These are phyloP conservation scores for Stemphylium vesicarium DNA, from an alignment of 2,329 filamentous ascomycete species.

Conservation along the genomic window DNA sequence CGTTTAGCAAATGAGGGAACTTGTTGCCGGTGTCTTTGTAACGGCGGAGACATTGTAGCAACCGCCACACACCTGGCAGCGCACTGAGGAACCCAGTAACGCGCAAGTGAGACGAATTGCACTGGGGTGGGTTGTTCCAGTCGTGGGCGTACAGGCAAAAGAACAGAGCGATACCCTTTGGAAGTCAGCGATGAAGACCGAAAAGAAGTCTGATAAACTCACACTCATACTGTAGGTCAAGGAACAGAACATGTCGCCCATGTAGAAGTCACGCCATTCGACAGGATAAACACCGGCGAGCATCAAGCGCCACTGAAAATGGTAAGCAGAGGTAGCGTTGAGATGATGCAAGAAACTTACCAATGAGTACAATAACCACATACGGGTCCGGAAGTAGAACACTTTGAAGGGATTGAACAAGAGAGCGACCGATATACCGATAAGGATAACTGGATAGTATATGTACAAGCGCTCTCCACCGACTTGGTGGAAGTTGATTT, in stretches of 20 bases:
- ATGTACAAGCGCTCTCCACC: slow-evolving; percentile 73
- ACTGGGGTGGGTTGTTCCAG: slow-evolving; percentile 76
- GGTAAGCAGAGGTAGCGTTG: slow-evolving; percentile 33
- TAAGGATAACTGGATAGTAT: slow-evolving; percentile 85
- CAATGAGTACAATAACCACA: slow-evolving; percentile 89
- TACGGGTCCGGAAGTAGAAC: slow-evolving; percentile 76
- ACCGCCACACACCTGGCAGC: slow-evolving; percentile 87
- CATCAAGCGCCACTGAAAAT: slow-evolving; percentile 75
- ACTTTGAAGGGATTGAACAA: slow-evolving; percentile 78
- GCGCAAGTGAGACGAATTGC: slow-evolving; percentile 85
- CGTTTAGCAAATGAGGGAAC: slow-evolving; percentile 92
- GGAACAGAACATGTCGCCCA: slow-evolving; percentile 97
- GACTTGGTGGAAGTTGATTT: slow-evolving; percentile 82
- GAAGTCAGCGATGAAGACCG: slow-evolving; percentile 3
- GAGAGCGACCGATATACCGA: slow-evolving; percentile 70
- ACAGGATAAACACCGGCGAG: slow-evolving; percentile 89
- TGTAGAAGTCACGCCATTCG: slow-evolving; percentile 96
- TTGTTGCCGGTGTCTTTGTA: slow-evolving; percentile 85
- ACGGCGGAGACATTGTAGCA: slow-evolving; percentile 87
- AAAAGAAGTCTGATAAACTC: slow-evolving; percentile 50
- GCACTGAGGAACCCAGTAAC: slow-evolving; percentile 84
- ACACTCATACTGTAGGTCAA: slow-evolving; percentile 88
- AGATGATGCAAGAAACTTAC: slow-evolving; percentile 57
- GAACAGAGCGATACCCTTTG: slow-evolving; percentile 85
- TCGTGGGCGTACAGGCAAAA: slow-evolving; percentile 87